Base-by-base conservation (phyloP, 805 yeast genomes). In the Barnettozyma populi region DNA sequence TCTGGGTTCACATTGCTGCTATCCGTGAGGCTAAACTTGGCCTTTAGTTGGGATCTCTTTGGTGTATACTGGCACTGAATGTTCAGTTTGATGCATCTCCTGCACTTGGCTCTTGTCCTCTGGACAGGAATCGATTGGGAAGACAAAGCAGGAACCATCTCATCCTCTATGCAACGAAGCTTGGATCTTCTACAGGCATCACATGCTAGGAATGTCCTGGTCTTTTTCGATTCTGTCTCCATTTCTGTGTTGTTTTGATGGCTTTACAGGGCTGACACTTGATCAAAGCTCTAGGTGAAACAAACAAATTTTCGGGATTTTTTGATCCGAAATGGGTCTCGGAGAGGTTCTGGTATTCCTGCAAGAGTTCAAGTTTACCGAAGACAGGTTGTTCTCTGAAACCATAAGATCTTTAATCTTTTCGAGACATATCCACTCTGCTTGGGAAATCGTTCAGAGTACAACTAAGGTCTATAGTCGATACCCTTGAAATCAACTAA, bases 101-200 rank as follows among this genome's bases (percentile, higher is more conserved):
- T 46, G 14, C 55, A 52, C 25, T 42, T 43, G 7, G 47, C 23
- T 19, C 37, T 41, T 3, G 36, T n/a, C 27, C 24, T 14, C 7
- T 13, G 25, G 32, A 16, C 13, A 4, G 39, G 8, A 4, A 25
- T 6, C 8, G 43, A 14, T 25, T 24, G 34, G 34, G 21, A 23
- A 14, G 7, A 20, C 23, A 39, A n/a, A n/a, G 4, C 44, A 5
- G 36, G 41, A 3, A 46, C 42, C 7, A 31, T 41, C 4, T 44
- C 50, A 6, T 27, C 35, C 2, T 32, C 45, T 8, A 34, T 50
- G 27, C 55, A 52, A 13, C 50, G 48, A 14, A 52, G 14, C 24
- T 52, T 52, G 2, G 53, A 49, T 19, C 37, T 48, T n/a, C 55
- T 44, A n/a, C 55, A 52, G 27, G 45, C 27, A 19, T 52, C 55